Conservation (phyloP, 2,329 filamentous ascomycete species). For the Cladophialophora carrionii region DNA sequence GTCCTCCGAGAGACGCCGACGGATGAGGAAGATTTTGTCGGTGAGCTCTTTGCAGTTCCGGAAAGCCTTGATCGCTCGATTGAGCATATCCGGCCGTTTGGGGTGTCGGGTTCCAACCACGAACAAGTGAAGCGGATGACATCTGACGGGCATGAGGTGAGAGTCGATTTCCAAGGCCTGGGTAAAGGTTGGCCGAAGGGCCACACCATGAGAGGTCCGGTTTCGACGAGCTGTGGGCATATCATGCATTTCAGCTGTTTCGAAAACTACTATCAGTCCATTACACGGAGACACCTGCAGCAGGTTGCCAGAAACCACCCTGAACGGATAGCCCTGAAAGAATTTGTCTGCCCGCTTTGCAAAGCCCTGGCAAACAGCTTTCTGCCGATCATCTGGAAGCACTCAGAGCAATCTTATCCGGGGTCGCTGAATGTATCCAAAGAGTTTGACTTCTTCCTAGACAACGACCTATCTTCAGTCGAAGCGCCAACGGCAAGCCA, state of each 20-base stretch:
- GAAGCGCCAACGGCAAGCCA: slow-evolving; percentile 33
- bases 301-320: slow-evolving; percentile 95
- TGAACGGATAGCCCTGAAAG: slow-evolving; percentile 74
- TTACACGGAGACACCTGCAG: slow-evolving; percentile 78
- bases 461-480: slow-evolving; percentile 58
- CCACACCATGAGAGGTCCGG: slow-evolving; percentile 70
- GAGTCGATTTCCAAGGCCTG: slow-evolving; percentile 76
- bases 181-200: slow-evolving; percentile 83
- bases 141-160: slow-evolving; percentile 69
- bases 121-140: slow-evolving; percentile 75
- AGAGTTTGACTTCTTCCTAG: slow-evolving; percentile 71
- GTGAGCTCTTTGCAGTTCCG: slow-evolving; percentile 79
- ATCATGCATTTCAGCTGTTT: slow-evolving; percentile 99
- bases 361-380: slow-evolving; percentile 96
- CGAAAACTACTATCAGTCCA: slow-evolving; percentile 85
- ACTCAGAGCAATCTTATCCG: slow-evolving; percentile 80
- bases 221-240: slow-evolving; percentile 90
- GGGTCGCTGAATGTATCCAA: slow-evolving; percentile 66
- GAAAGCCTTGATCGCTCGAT: slow-evolving; percentile 81
- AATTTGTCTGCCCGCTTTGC: slow-evolving; percentile 95
- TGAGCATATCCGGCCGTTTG: slow-evolving; percentile 82
- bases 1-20: slow-evolving; percentile 86
- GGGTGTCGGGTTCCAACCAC: slow-evolving; percentile 84
- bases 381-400: slow-evolving; percentile 92
- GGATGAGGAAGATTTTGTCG: slow-evolving; percentile 77